These are phyloP conservation scores for Chrysanthemum makinoi DNA, from an alignment of 129 eudicot genomes.

Conservation along the genomic window DNA sequence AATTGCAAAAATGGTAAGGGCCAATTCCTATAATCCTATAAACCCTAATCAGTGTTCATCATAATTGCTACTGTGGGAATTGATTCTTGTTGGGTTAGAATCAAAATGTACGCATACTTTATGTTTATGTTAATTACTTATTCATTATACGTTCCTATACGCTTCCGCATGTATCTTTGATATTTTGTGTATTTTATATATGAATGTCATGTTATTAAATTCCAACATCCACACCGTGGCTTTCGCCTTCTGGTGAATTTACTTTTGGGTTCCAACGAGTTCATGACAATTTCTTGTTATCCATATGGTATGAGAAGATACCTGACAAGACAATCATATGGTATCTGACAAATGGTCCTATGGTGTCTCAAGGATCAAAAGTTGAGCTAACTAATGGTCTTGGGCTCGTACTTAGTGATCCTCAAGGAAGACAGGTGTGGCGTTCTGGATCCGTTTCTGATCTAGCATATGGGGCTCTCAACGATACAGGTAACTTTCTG, in stretches of 20 bases:
- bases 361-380: background rate
- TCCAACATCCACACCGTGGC: slow-evolving; percentile 37
- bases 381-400: background rate
- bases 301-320: background rate
- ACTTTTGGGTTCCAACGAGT: slow-evolving; percentile 25
- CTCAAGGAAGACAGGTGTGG: slow-evolving; percentile 32
- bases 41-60: too few species aligned
- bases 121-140: too few species aligned
- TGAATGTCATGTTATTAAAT: too few species aligned
- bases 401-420: slow-evolving; percentile 35
- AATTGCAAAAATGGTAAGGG: too few species aligned
- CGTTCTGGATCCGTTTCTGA: background rate
- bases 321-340: slow-evolving; percentile 44
- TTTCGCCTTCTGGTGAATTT: slow-evolving; percentile 45
- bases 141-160: too few species aligned
- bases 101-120: too few species aligned
- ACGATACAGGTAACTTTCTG: background rate
- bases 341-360: slow-evolving; percentile 27
- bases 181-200: too few species aligned
- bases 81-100: too few species aligned
- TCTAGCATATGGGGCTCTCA: slow-evolving; percentile 27
- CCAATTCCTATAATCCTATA: too few species aligned
- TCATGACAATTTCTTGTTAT: background rate
- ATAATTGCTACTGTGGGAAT: too few species aligned
- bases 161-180: too few species aligned